Base-by-base conservation (phyloP, 352 stramenopile genomes). In the Hyaloperonospora brassicae region DNA sequence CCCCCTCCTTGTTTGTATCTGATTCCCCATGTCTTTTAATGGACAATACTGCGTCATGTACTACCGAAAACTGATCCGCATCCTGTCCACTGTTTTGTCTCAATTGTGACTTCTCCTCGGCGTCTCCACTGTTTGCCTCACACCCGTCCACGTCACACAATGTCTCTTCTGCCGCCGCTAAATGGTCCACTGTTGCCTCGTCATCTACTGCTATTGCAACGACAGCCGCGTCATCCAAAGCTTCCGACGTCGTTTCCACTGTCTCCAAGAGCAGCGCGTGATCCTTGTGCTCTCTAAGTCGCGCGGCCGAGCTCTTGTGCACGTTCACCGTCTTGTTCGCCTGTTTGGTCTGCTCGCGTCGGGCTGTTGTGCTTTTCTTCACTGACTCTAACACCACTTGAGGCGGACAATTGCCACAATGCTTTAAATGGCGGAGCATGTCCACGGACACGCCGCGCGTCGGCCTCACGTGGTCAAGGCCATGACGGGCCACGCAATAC, bases 341-440 rank as follows among this genome's bases (percentile, higher is more conserved):
- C 24, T 46, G 3, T 30, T 35, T 30, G 59, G 50, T 27, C 72
- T 72, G 49, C 66, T 70, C 35, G 40, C 48, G 11, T 64, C 34
- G 5, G 59, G 55, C 10, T 39, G 61, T 24, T 65, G 64, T 30
- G 86, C 75, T 38, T 77, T 22, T 84, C 63, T 36, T 84, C 75
- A 48, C 73, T 77, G n/a, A 93, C 42, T 35, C 70, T 59, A 14
- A 82, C 75, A 90, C 63, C 10, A 90, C 64, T 43, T 76, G 73
- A 22, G 68, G 61, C n/a, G 82, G 79, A 42, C 78, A 90, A 54
- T 82, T 79, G 6, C 64, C 55, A 46, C 82, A 93, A 51, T 76
- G 77, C 45, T 93, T 73, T 22, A 93, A 48, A 50, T 93, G 82
- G 6, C 79, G 78, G 52, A 93, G 67, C 79, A 93, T 90, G 59